Conservation (phyloP, 108 stramenopile genomes). For the Mediolabrus comicus region DNA sequence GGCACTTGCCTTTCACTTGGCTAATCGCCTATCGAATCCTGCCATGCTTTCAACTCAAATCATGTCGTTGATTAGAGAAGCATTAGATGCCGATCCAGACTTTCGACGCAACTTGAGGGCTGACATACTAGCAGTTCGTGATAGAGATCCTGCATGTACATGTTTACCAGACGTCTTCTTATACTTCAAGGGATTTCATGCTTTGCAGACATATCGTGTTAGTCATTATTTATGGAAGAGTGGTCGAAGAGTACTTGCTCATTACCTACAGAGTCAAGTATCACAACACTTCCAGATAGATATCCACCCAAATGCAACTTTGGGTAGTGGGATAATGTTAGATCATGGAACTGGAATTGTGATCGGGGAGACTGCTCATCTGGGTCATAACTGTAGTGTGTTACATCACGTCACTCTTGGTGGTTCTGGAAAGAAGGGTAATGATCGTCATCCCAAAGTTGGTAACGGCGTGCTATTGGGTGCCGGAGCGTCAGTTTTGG, state of each 20-base stretch:
- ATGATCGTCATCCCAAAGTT: slow-evolving; percentile 88
- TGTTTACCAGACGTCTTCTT: slow-evolving; percentile 55
- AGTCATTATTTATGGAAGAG: slow-evolving; percentile 71
- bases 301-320: slow-evolving; percentile 82
- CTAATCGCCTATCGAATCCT: slow-evolving; percentile 66
- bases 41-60: slow-evolving; percentile 76
- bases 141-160: slow-evolving; percentile 74
- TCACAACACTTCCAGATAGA: slow-evolving; percentile 84
- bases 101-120: slow-evolving; percentile 64
- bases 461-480: slow-evolving; percentile 82
- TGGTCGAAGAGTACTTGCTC: slow-evolving; percentile 58
- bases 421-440: slow-evolving; percentile 77
- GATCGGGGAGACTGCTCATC: slow-evolving; percentile 81
- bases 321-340: slow-evolving; percentile 77
- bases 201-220: slow-evolving; percentile 83
- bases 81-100: slow-evolving; percentile 43
- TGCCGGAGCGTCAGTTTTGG: slow-evolving; percentile 83
- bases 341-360: slow-evolving; percentile 90
- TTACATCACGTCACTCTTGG: slow-evolving; percentile 87
- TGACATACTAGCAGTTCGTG: slow-evolving; percentile 75
- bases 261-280: slow-evolving; percentile 78
- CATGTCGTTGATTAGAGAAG: slow-evolving; percentile 65
- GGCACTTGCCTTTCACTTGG: slow-evolving; percentile 80
- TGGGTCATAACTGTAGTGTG: slow-evolving; percentile 83
- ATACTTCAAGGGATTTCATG: slow-evolving; percentile 92